phyloP scores from a whole-genome alignment of 805 yeast genomes.

The Suhomyces prunicola region DNA sequence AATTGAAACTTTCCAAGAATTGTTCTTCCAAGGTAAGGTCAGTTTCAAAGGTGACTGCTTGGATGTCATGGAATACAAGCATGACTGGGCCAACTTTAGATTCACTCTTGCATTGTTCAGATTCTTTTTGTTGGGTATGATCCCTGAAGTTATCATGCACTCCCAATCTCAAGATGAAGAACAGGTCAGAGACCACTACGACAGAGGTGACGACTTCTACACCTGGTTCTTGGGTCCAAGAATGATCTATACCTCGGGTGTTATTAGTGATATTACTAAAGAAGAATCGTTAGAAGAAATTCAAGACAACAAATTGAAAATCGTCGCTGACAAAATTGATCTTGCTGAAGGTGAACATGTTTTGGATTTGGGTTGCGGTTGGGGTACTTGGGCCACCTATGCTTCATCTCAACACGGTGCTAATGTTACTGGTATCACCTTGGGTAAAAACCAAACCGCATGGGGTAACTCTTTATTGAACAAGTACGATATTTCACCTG shows the following conservation, averaged over 20 bases:
- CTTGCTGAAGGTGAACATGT: constrained; percentile 68
- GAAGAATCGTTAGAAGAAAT: constrained; percentile 73
- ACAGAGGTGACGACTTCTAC: constrained; percentile 94
- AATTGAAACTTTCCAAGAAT: constrained; percentile 88
- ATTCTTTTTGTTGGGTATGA: constrained; percentile 80
- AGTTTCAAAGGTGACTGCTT: constrained; percentile 84
- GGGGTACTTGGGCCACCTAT: constrained; percentile 90
- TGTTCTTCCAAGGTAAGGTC: constrained; percentile 80
- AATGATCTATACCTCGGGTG: constrained; percentile 90
- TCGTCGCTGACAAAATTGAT: constrained; percentile 83
- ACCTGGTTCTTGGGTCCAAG: constrained; percentile 92
- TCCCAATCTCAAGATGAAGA: constrained; percentile 93
- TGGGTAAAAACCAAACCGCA: constrained; percentile 86
- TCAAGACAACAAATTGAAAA: constrained; percentile 86
- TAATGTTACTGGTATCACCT: constrained; percentile 81
- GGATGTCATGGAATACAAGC: constrained; percentile 81
- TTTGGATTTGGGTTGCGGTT: constrained; percentile 90
- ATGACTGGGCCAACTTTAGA: constrained; percentile 84
- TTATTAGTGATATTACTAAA: constrained; percentile 56
- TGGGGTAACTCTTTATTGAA: constrained; percentile 76
- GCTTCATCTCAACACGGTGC: constrained; percentile 84
- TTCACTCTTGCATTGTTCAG: constrained; percentile 76
- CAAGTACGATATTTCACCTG: constrained; percentile 61
- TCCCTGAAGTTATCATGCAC: constrained; percentile 90
- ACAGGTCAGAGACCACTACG: constrained; percentile 93